Evolutionary conservation across 1,284 basidiomycete genomes (phyloP).

Genomic region (Irpex sp.): DNA sequence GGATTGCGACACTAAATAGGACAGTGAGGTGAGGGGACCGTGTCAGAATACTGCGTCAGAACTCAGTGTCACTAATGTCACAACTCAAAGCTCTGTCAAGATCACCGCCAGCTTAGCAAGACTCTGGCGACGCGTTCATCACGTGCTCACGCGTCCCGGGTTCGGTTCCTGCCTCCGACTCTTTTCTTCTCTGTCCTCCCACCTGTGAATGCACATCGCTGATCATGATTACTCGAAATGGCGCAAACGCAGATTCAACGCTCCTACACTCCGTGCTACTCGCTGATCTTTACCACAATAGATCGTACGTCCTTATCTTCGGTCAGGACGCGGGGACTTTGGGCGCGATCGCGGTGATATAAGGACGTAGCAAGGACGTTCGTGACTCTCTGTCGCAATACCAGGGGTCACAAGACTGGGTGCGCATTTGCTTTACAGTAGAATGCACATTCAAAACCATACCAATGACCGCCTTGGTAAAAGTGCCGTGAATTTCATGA

Average conservation of each 20-base stretch:
- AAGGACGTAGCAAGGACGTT: not conserved
- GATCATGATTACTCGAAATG: not conserved
- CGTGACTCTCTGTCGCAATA: not conserved
- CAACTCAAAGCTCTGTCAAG: not conserved
- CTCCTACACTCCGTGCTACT: not conserved
- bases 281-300: not conserved
- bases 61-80: not conserved
- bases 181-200: not conserved
- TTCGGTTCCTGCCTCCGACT: not conserved
- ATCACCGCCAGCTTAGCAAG: not conserved
- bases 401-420: not conserved
- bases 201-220: not conserved
- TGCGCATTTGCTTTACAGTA: not conserved
- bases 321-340: not conserved
- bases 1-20: conserved; percentile 8
- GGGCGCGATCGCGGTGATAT: not conserved
- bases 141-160: conserved; percentile 2
- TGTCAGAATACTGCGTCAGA: not conserved
- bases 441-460: too few relatives aligned
- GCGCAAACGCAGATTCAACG: not conserved
- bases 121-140: conserved; percentile 2
- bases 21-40: not conserved
- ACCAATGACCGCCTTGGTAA: not conserved
- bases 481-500: not conserved
- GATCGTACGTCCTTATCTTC: not conserved